Percentiles rank a stretch among this genome's conserved stretches.
Conservation (phyloP, 2,329 filamentous ascomycete genomes). For the Penicillium sp. region DNA sequence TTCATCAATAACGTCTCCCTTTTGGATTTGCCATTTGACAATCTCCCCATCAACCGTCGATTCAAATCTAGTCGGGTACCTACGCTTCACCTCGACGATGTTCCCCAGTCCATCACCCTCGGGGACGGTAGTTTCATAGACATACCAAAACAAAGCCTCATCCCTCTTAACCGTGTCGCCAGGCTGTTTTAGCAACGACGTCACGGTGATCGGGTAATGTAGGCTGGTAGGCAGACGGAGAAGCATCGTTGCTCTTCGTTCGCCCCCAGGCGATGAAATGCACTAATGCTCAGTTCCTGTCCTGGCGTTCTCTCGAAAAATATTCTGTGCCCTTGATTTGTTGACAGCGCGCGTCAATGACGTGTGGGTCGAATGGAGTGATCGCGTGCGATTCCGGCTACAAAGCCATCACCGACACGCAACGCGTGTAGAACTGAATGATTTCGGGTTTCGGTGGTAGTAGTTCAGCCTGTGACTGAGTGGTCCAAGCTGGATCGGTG, state of each 20-base stretch:
- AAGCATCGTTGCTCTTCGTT: conserved; percentile 39
- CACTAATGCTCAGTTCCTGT: neutral
- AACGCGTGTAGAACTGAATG: conserved; percentile 15
- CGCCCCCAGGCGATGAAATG: conserved; percentile 15
- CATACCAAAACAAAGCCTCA: conserved; percentile 80
- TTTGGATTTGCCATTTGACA: conserved; percentile 68
- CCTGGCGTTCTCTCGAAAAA: neutral
- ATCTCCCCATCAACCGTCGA: conserved; percentile 79
- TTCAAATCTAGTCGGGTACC: conserved; percentile 75
- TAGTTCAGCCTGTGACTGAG: neutral
- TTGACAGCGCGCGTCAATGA: conserved; percentile 7
- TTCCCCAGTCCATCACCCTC: conserved; percentile 71
- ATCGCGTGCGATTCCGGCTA: conserved; percentile 24
- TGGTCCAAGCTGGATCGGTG: neutral
- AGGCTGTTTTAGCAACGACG: conserved; percentile 71
- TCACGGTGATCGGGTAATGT: conserved; percentile 91
- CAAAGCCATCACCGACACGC: conserved; percentile 23
- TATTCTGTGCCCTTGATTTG: neutral
- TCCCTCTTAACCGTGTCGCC: conserved; percentile 74
- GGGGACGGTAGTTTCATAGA: conserved; percentile 71
- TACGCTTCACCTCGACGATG: conserved; percentile 64
- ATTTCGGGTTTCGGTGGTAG: neutral
- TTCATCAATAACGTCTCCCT: conserved; percentile 44
- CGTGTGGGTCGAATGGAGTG: conserved; percentile 10
- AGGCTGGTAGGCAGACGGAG: conserved; percentile 56